Base-by-base conservation (phyloP, 2,329 filamentous ascomycete genomes). In the Colletotrichum sp. region DNA sequence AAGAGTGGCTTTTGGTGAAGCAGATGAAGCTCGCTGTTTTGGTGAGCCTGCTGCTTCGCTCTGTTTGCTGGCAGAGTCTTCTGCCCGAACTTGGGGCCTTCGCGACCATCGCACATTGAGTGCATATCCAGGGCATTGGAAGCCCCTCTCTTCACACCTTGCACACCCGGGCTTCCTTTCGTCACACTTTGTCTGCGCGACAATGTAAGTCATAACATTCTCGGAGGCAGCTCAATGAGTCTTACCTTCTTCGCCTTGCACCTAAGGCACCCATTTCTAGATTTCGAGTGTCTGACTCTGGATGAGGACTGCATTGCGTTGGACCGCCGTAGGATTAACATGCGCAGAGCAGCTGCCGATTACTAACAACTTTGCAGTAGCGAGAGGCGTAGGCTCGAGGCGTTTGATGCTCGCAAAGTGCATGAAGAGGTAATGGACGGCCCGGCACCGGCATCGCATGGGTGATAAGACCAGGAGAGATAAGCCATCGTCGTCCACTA, bases 91-190 rank as follows among this genome's bases (percentile, higher is more conserved):
- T 8, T 79, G 78, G 12, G 80, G 78, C 5, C 78, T 79, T 12
- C 77, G 78, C n/a, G 79, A 78, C 79, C 79, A 80, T 7, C 79
- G 65, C 21, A 80, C 71, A 13, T 80, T 78, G 57, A 80, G 76
- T 0, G 78, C 78, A 30, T 80, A 80, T 10, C 79, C 79, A 1
- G 79, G 79, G 18, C 79, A 80, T 16, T 79, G 69, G 3, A 77
- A 62, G 18, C 79, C 78, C 1, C 78, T 70, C 18, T 79, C 77
- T 55, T 78, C 77, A 28, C 79, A 80, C 9, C 77, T 78, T 4
- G 75, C 67, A 18, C 79, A 80, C 0, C 71, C 65, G 0, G 79
- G 79, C 28, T 76, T 80, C 49, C 69, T 67, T n/a, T 80, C 76
- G 36, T 80, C 79, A 34, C 79, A 80, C 52, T 80, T 80, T 3